Evolutionary conservation across 306 rosid species (phyloP), one percentile per base, ranked within the genome.

Genomic region (Rosa chinensis): DNA sequence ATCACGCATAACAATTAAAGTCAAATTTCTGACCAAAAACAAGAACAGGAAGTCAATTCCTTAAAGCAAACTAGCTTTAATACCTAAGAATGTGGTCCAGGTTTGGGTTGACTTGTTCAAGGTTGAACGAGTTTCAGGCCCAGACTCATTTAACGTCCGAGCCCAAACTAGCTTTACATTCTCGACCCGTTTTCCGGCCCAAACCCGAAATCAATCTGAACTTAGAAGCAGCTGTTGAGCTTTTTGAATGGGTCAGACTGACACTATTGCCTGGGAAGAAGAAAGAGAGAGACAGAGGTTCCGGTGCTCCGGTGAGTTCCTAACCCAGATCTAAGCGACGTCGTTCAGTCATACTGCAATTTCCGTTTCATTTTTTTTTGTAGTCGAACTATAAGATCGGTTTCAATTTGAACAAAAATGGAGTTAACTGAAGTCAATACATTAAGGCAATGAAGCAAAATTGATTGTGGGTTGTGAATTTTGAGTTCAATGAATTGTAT

Each of bases 11-110:
- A 10, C 10, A 62, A 12, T 28, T 0, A 17, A 17, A 66, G 71
- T 66, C 71, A 39, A 66, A 39, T 8, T 35, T 32, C 43, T 6
- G 44, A 66, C 71, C 71, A 8, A 66, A 39, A 18, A 5, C 37
- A 20, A 44, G 52, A 11, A 68, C n/a, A 68, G 6, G 4, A 69
- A 69, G 73, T 69, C 73, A 69, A 69, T 43, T 68, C 42, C n/a
- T 42, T 20, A 42, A 8, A 13, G 6, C 37, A 39, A 42, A 28
- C 32, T 28, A 28, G 32, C 32, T 28, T 28, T 28, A 28, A 1
- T 28, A 28, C 32, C 32, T 28, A 28, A 28, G 72, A 66, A 37
- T 8, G 1, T 16, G 18, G 8, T 59, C 66, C 17, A 1, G 35
- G 12, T 67, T n/a, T 68, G 74, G 20, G 37, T 17, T 64, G n/a